These are phyloP conservation scores for Penicillium palitans DNA, from an alignment of 2,329 filamentous ascomycete species.

Conservation along the genomic window DNA sequence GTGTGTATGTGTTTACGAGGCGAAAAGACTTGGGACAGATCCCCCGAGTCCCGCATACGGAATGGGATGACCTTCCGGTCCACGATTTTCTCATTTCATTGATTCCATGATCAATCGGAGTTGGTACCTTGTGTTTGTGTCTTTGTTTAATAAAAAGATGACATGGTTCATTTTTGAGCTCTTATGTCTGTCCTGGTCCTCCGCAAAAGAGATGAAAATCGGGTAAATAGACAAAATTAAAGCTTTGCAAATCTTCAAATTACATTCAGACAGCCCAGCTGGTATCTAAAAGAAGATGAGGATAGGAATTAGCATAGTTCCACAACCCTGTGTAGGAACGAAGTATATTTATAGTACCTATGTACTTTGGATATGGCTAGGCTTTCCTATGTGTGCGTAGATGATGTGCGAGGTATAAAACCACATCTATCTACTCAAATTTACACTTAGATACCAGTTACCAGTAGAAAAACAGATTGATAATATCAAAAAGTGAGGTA, in stretches of 20 bases:
- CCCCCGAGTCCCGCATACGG: constrained; percentile 30
- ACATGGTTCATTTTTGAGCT: constrained; percentile 29
- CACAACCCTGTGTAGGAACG: background rate
- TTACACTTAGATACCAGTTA: background rate
- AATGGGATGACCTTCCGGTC: constrained; percentile 35
- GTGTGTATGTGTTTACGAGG: constrained; percentile 41
- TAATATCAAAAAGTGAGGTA: constrained; percentile 17
- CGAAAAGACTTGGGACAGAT: constrained; percentile 30
- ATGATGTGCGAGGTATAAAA: background rate
- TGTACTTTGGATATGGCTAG: background rate
- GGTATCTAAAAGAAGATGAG: background rate
- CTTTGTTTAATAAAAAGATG: constrained; percentile 39
- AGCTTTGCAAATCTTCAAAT: constrained; percentile 26
- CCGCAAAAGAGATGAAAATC: constrained; percentile 23
- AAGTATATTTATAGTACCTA: background rate
- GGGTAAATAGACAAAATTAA: constrained; percentile 29
- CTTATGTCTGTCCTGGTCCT: constrained; percentile 17
- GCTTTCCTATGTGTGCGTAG: background rate
- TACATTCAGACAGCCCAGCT: background rate
- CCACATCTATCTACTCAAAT: background rate
- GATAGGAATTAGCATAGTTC: background rate
- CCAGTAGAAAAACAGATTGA: background rate
- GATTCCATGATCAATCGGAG: constrained; percentile 43
- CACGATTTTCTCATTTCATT: constrained; percentile 40
- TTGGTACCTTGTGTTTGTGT: constrained; percentile 39